These are phyloP conservation scores for Acacia confusa DNA, from an alignment of 306 rosid genomes.

Conservation along the genomic window DNA sequence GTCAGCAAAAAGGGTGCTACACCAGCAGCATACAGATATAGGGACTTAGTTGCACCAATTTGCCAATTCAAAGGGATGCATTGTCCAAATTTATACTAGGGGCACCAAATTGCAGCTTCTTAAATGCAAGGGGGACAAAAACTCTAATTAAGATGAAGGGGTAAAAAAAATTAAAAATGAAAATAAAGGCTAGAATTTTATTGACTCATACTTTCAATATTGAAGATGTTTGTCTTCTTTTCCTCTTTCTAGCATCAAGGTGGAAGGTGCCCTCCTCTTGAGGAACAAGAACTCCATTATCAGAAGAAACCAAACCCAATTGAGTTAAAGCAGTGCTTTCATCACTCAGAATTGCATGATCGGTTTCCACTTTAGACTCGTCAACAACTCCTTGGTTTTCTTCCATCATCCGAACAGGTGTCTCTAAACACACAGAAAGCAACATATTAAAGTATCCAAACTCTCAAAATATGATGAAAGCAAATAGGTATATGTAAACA, in stretches of 20 bases:
- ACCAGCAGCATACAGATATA: neutral
- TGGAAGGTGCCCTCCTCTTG: conserved; percentile 47
- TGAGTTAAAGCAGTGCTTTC: conserved; percentile 47
- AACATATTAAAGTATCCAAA: conserved; percentile 26
- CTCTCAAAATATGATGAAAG: conserved; percentile 29
- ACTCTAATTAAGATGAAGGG: neutral
- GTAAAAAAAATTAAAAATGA: conserved; percentile 5
- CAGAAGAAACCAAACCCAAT: conserved; percentile 40
- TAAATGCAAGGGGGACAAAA: neutral
- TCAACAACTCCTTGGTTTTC: conserved; percentile 42
- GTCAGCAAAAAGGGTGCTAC: neutral
- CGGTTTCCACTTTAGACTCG: conserved; percentile 55
- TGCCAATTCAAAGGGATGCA: neutral
- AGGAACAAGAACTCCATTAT: conserved; percentile 40
- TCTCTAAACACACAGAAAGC: conserved; percentile 50
- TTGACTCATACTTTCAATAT: conserved; percentile 54
- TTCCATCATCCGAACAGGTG: conserved; percentile 54
- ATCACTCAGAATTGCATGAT: conserved; percentile 40
- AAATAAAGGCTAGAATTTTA: conserved; percentile 22
- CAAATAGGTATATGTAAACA: conserved; percentile 15
- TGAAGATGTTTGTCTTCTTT: conserved; percentile 57
- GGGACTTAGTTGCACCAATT: neutral
- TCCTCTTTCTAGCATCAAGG: conserved; percentile 49
- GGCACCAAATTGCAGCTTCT: neutral
- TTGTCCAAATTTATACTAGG: neutral